Evolutionary conservation across 106 monocot genomes (phyloP).

Genomic region (Gastrodia elata): DNA sequence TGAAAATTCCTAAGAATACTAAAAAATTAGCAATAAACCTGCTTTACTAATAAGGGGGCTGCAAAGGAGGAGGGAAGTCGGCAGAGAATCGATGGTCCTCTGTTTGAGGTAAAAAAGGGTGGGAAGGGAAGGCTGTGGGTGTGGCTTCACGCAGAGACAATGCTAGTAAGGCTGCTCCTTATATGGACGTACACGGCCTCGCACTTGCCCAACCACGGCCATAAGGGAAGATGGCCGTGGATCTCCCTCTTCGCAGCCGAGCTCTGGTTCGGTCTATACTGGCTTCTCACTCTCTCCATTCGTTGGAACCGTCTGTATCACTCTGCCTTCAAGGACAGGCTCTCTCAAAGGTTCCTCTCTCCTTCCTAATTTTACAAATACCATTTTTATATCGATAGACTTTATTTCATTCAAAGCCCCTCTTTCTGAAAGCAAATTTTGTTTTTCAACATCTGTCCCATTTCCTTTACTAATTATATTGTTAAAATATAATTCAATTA

Average conservation of each 20-base stretch:
- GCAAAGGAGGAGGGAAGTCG: not conserved
- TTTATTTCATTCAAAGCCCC: too few relatives aligned
- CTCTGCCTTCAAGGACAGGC: constrained; percentile 40
- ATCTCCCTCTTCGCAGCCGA: constrained; percentile 40
- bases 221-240: constrained; percentile 38
- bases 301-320: constrained; percentile 46
- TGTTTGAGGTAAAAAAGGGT: constrained; percentile 32
- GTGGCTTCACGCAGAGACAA: constrained; percentile 25
- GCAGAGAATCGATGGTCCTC: constrained; percentile 7
- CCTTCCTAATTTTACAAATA: too few relatives aligned
- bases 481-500: too few relatives aligned
- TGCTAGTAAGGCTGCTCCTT: constrained; percentile 22
- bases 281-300: constrained; percentile 51
- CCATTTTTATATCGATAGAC: not conserved
- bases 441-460: too few relatives aligned
- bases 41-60: too few relatives aligned
- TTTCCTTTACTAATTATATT: too few relatives aligned
- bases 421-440: too few relatives aligned
- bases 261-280: constrained; percentile 57
- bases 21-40: too few relatives aligned
- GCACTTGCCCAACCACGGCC: constrained; percentile 17
- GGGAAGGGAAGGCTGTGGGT: constrained; percentile 26
- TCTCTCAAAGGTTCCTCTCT: constrained; percentile 27
- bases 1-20: too few relatives aligned
- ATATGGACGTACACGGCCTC: constrained; percentile 36